Conservation (phyloP, 2,329 filamentous ascomycete species). For the Ascochyta clinopodiicola region DNA sequence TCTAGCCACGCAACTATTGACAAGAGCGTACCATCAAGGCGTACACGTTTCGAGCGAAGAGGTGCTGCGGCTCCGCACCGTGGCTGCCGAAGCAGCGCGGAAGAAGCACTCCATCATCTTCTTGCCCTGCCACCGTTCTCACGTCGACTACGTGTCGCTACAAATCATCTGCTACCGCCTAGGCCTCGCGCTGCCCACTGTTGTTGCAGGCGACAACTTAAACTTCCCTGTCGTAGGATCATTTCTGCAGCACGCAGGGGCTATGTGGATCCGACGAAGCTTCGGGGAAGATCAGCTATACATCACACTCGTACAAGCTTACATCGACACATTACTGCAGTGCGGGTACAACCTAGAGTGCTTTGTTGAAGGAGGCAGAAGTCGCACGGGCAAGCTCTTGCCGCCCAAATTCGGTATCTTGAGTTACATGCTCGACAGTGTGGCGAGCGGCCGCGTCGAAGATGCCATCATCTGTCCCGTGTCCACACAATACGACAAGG, state of each 20-base stretch:
- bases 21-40: slow-evolving; percentile 93
- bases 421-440: slow-evolving; percentile 86
- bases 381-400: slow-evolving; percentile 89
- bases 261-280: slow-evolving; percentile 92
- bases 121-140: slow-evolving; percentile 89
- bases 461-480: slow-evolving; percentile 95
- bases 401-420: slow-evolving; percentile 96
- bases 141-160: slow-evolving; percentile 94
- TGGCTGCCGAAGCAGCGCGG: slow-evolving; percentile 80
- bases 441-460: slow-evolving; percentile 84
- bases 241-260: slow-evolving; percentile 92
- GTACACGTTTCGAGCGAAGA: slow-evolving; percentile 97
- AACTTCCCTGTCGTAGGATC: slow-evolving; percentile 90
- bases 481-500: slow-evolving; percentile 97
- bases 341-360: slow-evolving; percentile 95
- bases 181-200: slow-evolving; percentile 84
- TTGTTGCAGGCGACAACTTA: slow-evolving; percentile 94
- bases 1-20: slow-evolving; percentile 82
- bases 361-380: slow-evolving; percentile 96
- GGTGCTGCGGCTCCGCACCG: slow-evolving; percentile 78
- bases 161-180: slow-evolving; percentile 96
- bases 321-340: slow-evolving; percentile 90
- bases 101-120: slow-evolving; percentile 97
- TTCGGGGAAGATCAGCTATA: slow-evolving; percentile 95
- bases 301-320: slow-evolving; percentile 89